These are phyloP conservation scores for Echeveria elegans DNA, from an alignment of 164 flowering plant genomes.

Conservation along the genomic window DNA sequence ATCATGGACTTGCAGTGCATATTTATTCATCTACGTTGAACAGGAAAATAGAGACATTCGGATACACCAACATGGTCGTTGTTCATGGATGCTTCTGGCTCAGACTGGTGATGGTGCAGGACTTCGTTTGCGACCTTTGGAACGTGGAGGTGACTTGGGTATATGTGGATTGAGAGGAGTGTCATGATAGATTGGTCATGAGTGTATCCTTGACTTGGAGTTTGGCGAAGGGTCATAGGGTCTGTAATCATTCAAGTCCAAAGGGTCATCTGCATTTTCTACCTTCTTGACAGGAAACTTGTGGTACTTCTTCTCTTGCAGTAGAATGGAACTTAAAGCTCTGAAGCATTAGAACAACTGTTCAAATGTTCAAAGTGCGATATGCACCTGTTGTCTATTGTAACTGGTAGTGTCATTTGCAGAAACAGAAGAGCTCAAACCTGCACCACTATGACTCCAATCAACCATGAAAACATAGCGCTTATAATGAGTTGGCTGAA, in stretches of 20 bases:
- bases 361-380: not conserved
- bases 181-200: not conserved
- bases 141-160: not conserved
- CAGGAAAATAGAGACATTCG: not conserved
- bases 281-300: not conserved
- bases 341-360: not conserved
- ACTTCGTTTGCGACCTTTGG: not conserved
- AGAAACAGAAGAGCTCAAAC: not conserved
- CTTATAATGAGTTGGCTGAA: not conserved
- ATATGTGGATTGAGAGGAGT: slow-evolving; percentile 7
- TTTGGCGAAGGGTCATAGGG: not conserved
- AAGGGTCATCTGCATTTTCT: not conserved
- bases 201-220: slow-evolving; percentile 7
- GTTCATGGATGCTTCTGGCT: not conserved
- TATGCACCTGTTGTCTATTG: not conserved
- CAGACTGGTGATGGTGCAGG: not conserved
- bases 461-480: not conserved
- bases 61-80: not conserved
- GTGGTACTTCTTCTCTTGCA: not conserved
- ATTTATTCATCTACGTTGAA: not conserved
- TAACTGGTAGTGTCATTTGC: not conserved
- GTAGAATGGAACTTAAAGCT: not conserved
- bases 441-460: not conserved
- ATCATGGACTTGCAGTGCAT: not conserved
- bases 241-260: slow-evolving; percentile 1